phyloP scores from a whole-genome alignment of 1,284 basidiomycete species.

The Tylopilus orsonianus region DNA sequence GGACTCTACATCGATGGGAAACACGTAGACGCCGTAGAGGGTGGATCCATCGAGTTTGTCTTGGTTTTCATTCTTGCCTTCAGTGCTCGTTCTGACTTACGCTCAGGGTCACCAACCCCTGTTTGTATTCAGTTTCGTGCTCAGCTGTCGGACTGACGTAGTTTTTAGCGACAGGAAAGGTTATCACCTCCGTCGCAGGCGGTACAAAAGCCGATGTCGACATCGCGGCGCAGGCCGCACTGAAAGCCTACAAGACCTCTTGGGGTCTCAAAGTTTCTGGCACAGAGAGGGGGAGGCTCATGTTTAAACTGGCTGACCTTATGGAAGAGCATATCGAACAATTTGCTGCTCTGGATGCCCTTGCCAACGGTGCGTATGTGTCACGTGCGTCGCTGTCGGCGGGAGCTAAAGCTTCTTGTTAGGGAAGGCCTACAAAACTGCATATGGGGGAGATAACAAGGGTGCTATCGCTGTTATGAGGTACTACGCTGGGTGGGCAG shows the following conservation, averaged over 20 bases:
- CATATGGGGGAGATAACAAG: conserved; percentile 50
- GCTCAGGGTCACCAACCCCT: conserved; percentile 25
- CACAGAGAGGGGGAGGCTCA: conserved; percentile 54
- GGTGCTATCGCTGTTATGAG: conserved; percentile 48
- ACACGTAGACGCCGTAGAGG: conserved; percentile 24
- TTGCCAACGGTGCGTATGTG: conserved; percentile 47
- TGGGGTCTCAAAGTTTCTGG: conserved; percentile 62
- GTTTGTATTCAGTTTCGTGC: conserved; percentile 7
- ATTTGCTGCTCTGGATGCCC: conserved; percentile 63
- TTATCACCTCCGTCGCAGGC: conserved; percentile 22
- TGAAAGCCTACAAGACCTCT: conserved; percentile 41
- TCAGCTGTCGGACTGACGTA: background rate
- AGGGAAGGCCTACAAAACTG: conserved; percentile 52
- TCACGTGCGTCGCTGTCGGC: background rate
- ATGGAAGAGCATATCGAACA: conserved; percentile 65
- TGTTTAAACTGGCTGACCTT: conserved; percentile 62
- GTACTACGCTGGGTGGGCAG: conserved; percentile 38
- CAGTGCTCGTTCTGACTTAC: background rate
- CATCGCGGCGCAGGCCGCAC: conserved; percentile 42
- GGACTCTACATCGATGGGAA: conserved; percentile 33
- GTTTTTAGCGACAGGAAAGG: conserved; percentile 22
- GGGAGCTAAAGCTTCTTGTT: conserved; percentile 7
- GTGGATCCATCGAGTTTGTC: conserved; percentile 27
- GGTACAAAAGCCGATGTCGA: conserved; percentile 29
- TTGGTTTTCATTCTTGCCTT: background rate